A percentile compares a stretch with the other conserved stretches of the same genome.
These are phyloP conservation scores for Iberis amara DNA, from an alignment of 441 rosid genomes.

Conservation along the genomic window DNA sequence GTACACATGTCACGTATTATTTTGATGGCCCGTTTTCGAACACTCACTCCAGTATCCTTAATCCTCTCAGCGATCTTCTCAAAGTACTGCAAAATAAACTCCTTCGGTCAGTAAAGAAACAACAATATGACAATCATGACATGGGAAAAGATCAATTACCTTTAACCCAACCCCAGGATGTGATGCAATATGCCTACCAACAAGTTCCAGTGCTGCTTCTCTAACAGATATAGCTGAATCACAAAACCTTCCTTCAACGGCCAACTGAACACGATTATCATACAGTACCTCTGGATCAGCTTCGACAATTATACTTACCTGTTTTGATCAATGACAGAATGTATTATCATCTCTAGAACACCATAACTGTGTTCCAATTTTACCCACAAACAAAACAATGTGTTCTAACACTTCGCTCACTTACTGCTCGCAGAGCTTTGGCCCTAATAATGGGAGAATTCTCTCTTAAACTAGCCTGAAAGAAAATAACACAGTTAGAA, in stretches of 20 bases:
- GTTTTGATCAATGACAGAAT: constrained; percentile 36
- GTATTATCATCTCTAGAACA: constrained; percentile 17
- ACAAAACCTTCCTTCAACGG: constrained; percentile 99
- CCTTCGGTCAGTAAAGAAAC: constrained; percentile 13
- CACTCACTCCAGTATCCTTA: constrained; percentile 99
- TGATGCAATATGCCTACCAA: constrained; percentile 95
- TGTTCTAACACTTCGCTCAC: constrained; percentile 31
- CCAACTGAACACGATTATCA: constrained; percentile 88
- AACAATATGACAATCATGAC: constrained; percentile 15
- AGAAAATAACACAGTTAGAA: constrained; percentile 22
- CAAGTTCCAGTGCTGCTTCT: constrained; percentile 99
- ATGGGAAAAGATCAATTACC: constrained; percentile 38
- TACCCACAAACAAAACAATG: constrained; percentile 15
- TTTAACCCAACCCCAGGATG: constrained; percentile 96
- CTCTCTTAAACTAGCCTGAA: constrained; percentile 96
- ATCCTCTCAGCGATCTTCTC: constrained; percentile 98
- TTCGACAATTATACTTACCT: constrained; percentile 98
- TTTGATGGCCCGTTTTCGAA: constrained; percentile 93
- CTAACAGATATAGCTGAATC: constrained; percentile 99
- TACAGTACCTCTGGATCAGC: constrained; percentile 95
- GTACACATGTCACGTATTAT: constrained; percentile 97
- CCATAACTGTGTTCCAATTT: constrained; percentile 16
- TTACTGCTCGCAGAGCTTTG: constrained; percentile 92
- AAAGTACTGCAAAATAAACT: constrained; percentile 63
- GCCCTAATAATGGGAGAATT: constrained; percentile 96